Evolutionary conservation across 2,329 filamentous ascomycete genomes (phyloP), one percentile per base, ranked within the genome.

Genomic region (Hypoxylon sp.): DNA sequence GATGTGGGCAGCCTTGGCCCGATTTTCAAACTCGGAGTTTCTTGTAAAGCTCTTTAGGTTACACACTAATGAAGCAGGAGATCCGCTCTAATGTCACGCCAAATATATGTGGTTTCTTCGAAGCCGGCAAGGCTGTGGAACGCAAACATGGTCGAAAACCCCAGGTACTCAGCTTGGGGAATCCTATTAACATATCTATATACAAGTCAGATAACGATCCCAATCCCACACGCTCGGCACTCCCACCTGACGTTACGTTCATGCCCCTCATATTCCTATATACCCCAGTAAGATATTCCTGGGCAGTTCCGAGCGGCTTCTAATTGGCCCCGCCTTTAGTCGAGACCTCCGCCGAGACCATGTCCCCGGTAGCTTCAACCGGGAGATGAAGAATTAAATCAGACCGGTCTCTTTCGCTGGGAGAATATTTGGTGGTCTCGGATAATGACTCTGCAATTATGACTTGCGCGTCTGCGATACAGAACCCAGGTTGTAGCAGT

Each of bases 251-350:
- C 56, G 42, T 56, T 46, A 52, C 60, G 42, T 63, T 65, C 48
- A 65, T 67, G 67, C 67, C 61, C 67, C 63, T 62, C 60, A 62
- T 63, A 60, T 57, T 65, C 26, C 51, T 37, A 19, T 46, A 61
- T 52, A 67, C 54, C 48, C 67, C 51, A 42, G 63, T 60, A 46
- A 52, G 39, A 47, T 22, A 47, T 22, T 31, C 35, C 17, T 50
- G 22, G 31, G n/a, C 35, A 50, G 17, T 24, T 10, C 24, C 14
- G 29, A 51, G 24, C 47, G 26, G 17, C 48, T 61, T 51, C 46
- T 39, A 44, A 57, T 52, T 55, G 39, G 59, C 68, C 61, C 61
- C 52, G 46, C 60, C 42, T 58, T 55, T 63, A 33, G 61, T 42
- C 13, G 39, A 56, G 53, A 63, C 31, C 26, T 26, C 14, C n/a